phyloP scores from a whole-genome alignment of 495 filamentous ascomycete species.

The Penicillium manginii region DNA sequence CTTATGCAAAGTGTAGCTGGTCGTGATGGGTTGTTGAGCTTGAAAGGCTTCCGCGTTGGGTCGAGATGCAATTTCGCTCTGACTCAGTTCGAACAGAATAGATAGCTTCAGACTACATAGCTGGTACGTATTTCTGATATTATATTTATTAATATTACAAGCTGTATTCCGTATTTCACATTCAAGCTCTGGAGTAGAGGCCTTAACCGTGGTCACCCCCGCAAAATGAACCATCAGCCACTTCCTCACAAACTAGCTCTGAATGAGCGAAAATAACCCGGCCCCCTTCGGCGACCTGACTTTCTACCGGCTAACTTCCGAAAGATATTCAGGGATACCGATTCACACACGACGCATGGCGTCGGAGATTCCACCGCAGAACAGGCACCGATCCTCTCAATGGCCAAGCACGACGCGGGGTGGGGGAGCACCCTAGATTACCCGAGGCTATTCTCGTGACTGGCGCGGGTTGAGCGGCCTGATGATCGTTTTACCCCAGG shows the following conservation, averaged over 20 bases:
- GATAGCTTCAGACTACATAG: too few species aligned
- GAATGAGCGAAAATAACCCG: constrained; percentile 33
- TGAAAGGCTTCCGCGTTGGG: too few species aligned
- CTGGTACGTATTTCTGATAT: too few species aligned
- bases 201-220: not conserved
- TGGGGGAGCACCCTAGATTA: constrained; percentile 28
- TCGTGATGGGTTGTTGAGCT: not conserved
- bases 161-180: not conserved
- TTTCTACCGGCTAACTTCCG: constrained; percentile 24
- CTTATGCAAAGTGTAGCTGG: not conserved
- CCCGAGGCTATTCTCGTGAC: constrained; percentile 39
- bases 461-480: not conserved
- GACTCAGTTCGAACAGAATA: not conserved
- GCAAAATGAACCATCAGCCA: constrained; percentile 4
- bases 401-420: constrained; percentile 28
- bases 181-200: not conserved
- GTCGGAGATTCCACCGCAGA: constrained; percentile 9
- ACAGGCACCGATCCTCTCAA: constrained; percentile 2
- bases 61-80: not conserved
- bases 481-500: not conserved
- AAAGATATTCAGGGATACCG: constrained; percentile 23
- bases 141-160: too few species aligned
- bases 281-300: constrained; percentile 17
- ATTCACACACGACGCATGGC: constrained; percentile 16
- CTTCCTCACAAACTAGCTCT: not conserved